Evolutionary conservation across 129 eudicot genomes (phyloP).

Genomic region (Flaveria robusta): DNA sequence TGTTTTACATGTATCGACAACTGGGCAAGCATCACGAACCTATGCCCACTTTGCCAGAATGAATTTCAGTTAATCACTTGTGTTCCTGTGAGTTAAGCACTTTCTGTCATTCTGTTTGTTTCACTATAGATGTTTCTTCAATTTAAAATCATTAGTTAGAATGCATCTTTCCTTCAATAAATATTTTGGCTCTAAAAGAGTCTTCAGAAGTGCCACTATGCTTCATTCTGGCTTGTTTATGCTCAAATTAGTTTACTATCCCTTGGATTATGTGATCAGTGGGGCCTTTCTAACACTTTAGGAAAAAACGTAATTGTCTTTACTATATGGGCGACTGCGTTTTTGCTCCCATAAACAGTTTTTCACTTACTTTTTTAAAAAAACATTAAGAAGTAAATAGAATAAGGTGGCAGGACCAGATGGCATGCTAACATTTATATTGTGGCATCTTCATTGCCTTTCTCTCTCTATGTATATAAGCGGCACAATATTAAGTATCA

Average conservation of each 20-base stretch:
- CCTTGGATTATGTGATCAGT: conserved; percentile 16
- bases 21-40: conserved; percentile 95
- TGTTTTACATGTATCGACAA: conserved; percentile 97
- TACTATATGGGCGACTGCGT: conserved; percentile 16
- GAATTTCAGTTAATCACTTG: conserved; percentile 96
- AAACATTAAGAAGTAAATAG: conserved; percentile 11
- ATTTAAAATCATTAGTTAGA: neutral
- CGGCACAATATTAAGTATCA: conserved; percentile 5
- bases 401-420: conserved; percentile 11
- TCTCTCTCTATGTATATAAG: neutral
- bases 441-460: neutral
- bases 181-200: neutral
- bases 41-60: conserved; percentile 95
- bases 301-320: conserved; percentile 13
- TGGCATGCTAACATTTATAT: conserved; percentile 9
- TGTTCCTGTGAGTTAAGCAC: conserved; percentile 81
- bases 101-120: conserved; percentile 23
- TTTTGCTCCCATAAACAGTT: conserved; percentile 15
- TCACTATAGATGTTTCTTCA: neutral
- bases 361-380: conserved; percentile 7
- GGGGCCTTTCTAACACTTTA: conserved; percentile 1
- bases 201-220: neutral
- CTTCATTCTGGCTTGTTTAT: conserved; percentile 6
- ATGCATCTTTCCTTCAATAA: conserved; percentile 5
- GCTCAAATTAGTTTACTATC: conserved; percentile 13